Evolutionary conservation across 1,284 basidiomycete genomes (phyloP).

Genomic region (Meira miltonrushii): DNA sequence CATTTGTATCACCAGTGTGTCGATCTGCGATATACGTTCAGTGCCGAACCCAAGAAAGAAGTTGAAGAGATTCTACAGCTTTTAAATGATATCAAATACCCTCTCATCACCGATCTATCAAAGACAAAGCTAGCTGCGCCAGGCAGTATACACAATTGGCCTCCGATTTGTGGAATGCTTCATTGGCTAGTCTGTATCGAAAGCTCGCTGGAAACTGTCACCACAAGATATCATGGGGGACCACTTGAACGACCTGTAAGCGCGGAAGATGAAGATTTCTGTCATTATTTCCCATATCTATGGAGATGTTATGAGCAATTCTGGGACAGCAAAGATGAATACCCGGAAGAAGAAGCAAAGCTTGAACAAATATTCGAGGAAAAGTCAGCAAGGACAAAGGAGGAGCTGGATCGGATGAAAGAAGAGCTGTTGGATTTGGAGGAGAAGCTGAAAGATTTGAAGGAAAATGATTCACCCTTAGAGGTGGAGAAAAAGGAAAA

Average conservation of each 20-base stretch:
- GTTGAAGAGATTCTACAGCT: conserved; percentile 46
- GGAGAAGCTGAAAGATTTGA: conserved; percentile 25
- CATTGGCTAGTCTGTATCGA: conserved; percentile 48
- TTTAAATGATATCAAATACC: conserved; percentile 49
- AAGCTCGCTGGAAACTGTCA: conserved; percentile 14
- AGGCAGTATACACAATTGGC: conserved; percentile 50
- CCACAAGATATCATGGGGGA: conserved; percentile 21
- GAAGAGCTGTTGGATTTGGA: conserved; percentile 31
- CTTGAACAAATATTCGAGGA: conserved; percentile 38
- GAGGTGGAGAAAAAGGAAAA: conserved; percentile 35
- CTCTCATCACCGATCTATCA: conserved; percentile 45
- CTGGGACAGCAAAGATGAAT: conserved; percentile 50
- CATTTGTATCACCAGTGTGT: conserved; percentile 45
- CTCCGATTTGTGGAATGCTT: conserved; percentile 46
- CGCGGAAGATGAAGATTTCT: conserved; percentile 35
- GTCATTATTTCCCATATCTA: conserved; percentile 47
- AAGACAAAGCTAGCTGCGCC: conserved; percentile 50
- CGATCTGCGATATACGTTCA: conserved; percentile 41
- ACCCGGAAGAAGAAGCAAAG: conserved; percentile 44
- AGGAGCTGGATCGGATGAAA: conserved; percentile 31
- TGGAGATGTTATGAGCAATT: conserved; percentile 51
- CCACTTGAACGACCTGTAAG: conserved; percentile 27
- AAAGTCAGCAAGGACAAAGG: conserved; percentile 16
- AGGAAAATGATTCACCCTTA: conserved; percentile 32
- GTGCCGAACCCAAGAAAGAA: conserved; percentile 43